Evolutionary conservation across 768 basidiomycete species (phyloP), one percentile per base, ranked within the genome.

Genomic region (Vishniacozyma victoriae): DNA sequence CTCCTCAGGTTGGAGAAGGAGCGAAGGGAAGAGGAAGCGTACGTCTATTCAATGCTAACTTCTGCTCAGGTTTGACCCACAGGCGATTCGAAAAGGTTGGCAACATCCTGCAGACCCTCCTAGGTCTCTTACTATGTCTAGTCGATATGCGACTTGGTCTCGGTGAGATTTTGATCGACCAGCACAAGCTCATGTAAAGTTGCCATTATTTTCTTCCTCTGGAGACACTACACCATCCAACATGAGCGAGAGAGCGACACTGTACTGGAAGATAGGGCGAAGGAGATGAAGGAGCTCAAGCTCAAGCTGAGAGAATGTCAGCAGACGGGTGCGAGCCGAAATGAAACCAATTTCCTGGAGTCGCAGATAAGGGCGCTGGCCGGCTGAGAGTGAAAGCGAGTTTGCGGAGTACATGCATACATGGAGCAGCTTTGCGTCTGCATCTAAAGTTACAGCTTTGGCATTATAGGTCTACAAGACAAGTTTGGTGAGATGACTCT

Each of bases 51-150:
- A n/a, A n/a, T n/a, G n/a, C n/a, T n/a, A 39, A 52, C 40, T 14
- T 9, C n/a, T 33, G 5, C 23, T 40, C 14, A 38, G 25, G 26
- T 9, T 1, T 44, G 33, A 25, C n/a, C 29, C 14, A 38, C 35
- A 70, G 68, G 35, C 58, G 66, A 12, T 72, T 59, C 40, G 62
- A 69, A 41, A 69, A 70, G 48, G 70, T 67, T 14, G 64, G 60
- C 26, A 62, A 55, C 39, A 49, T 72, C 23, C 55, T 72, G 24
- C 70, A 72, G 37, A 65, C 59, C 9, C 55, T 72, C 31, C 52
- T 72, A 22, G 61, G 63, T 5, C 49, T 66, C 5, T 46, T 72
- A 16, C 55, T 72, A 2, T 68, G 68, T 43, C 56, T 63, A 3
- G 60, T 68, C 6, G 66, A 68, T 35, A 59, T 68, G 60, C 48